Base-by-base conservation (phyloP, 2,329 filamentous ascomycete species). In the Ceratocystis destructans region DNA sequence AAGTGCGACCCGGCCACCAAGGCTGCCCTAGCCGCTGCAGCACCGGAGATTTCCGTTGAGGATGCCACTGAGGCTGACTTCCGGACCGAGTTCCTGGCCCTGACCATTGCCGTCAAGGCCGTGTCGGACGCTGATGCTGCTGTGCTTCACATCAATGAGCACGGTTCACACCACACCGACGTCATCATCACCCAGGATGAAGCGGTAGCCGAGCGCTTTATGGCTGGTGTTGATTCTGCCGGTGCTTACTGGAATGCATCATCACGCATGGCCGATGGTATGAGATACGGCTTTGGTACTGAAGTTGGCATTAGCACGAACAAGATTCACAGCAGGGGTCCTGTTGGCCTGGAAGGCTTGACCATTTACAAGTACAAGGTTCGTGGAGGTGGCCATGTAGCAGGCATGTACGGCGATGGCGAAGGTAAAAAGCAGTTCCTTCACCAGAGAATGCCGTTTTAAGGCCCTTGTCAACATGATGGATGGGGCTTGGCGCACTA, bases 291-390 rank as follows among this genome's bases (percentile, higher is more conserved):
- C 6, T 99, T 99, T 76, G 94, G 94, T 61, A 97, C 94, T 0
- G 94, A 99, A 77, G 94, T 99, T 28, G 94, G 94, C 65, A 97
- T 99, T 76, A 95, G 89, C 78, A 99, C 94, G 62, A 99, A 96
- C 80, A 99, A 97, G 80, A 96, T 99, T 70, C 94, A 99, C 74
- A 89, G 90, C 1, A 81, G 94, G 63, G 94, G 94, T 0, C 94
- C 94, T 0, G 94, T 99, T 5, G 94, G 94, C 1, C 78, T 99
- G 64, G 94, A 97, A 73, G 94, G 94, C 0, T 77, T 99, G 74
- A 96, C 90, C 74, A 97, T 97, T 69, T 96, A 99, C 78, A 96
- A 96, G 79, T 99, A 96, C 79, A 85, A 94, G 75, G 82, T 99
- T 69, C 80, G 88, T 46, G 94, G 93, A 0, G 79, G 83, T 68